Evolutionary conservation across 257 asterid genomes (phyloP), one percentile per base, ranked within the genome.

Genomic region (Salvia hispanica): DNA sequence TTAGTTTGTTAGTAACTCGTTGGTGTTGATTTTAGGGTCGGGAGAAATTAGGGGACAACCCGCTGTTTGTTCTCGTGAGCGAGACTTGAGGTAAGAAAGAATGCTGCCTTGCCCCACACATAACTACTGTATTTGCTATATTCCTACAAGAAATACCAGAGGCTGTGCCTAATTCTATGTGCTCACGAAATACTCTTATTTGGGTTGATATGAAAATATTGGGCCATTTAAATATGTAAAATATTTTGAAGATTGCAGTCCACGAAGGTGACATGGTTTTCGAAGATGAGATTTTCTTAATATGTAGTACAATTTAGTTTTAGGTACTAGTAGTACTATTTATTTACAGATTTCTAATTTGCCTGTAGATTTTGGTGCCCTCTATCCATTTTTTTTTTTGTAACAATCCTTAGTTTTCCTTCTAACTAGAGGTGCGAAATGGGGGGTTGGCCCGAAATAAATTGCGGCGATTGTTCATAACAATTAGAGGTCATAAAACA

Each of bases 51-150:
- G 96, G 90, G 61, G 87, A 77, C 77, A 88, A 79, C 56, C 75
- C 91, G 10, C 61, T 91, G 76, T 91, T 86, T 85, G 92, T 91
- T 77, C 95, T 91, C 57, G 86, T 91, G 75, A 85, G 73, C 88
- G 83, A 71, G 16, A 40, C 61, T 43, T 69, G 75, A 67, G 72
- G 72, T 58, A 45, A 12, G 67, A 44, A 25, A 25, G 8, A 54
- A 57, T 15, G 16, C 34, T 47, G 0, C 45, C 31, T 18, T 18
- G 25, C 36, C 62, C 56, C 4, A 40, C 44, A 64, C 7, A 5
- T 39, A 39, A 54, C 45, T 62, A 56, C 47, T 44, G 68, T 62
- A 53, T 40, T 72, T 66, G 21, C 21, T 18, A 1, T 18, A 18
- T 18, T 48, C 36, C 10, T 62, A 8, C 12, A 12, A 40, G 18